Base-by-base conservation (phyloP, 2,329 filamentous ascomycete genomes). In the Aspergillus sp. region DNA sequence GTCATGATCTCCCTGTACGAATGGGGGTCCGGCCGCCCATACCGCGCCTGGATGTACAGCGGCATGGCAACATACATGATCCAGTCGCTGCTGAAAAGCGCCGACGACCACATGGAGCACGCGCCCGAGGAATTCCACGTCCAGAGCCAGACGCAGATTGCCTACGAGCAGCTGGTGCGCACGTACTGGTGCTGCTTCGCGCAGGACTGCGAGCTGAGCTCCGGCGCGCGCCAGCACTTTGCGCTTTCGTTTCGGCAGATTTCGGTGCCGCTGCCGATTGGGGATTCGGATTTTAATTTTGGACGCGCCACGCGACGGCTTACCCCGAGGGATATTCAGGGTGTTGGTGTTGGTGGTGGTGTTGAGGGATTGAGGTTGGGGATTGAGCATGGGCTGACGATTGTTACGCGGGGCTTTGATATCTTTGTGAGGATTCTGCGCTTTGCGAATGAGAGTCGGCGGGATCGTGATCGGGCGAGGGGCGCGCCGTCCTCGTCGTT, bases 11-110 rank as follows among this genome's bases (percentile, higher is more conserved):
- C 70, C 0, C 66, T 74, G 19, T 74, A 74, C 41, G 72, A 74
- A 57, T 74, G 72, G 72, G 72, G 72, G 0, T 68, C 69, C 3
- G 71, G 71, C 8, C 68, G 67, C 4, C 70, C 72, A 3, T 74
- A 74, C 56, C 70, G 72, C 44, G 72, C 72, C 2, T 74, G 72
- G 72, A 74, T 74, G 72, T 74, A 74, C 53, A 74, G 72, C 46
- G 72, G 72, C 15, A 74, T 74, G 72, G 72, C 72, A 5, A 74
- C 72, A 0, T 74, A 74, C 41, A 74, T 74, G 72, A 73, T 74
- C 13, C 72, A 74, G 51, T 73, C 70, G 1, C 64, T 74, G 15
- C 56, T 74, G 3, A 73, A 72, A 45, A 74, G 67, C 42, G 68
- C 72, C 12, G 72, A 74, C 40, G 72, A 74, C 19, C 72, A 68